Conservation (phyloP, 306 rosid genomes). For the Quercus ilex region DNA sequence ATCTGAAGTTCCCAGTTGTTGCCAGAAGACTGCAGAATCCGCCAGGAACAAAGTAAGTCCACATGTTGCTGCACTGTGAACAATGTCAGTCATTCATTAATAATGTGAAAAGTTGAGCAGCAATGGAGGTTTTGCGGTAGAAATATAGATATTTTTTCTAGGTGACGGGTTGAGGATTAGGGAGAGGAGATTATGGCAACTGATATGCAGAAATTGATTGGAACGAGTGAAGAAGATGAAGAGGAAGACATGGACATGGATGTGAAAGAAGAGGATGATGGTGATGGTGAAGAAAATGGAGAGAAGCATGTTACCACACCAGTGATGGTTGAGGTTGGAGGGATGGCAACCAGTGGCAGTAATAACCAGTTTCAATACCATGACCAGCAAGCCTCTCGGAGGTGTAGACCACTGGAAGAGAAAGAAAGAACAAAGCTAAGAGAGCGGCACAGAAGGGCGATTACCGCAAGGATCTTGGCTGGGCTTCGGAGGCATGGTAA, state of each 20-base stretch:
- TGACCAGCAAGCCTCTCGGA: conserved; percentile 60
- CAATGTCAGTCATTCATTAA: neutral
- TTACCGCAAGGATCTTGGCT: conserved; percentile 94
- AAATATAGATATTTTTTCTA: conserved; percentile 16
- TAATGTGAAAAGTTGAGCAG: neutral
- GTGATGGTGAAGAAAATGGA: conserved; percentile 52
- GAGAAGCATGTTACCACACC: conserved; percentile 36
- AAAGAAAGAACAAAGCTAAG: conserved; percentile 96
- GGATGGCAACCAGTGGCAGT: conserved; percentile 43
- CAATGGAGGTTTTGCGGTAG: conserved; percentile 8
- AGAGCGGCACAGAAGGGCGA: conserved; percentile 97
- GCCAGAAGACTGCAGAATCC: neutral
- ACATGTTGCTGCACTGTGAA: neutral
- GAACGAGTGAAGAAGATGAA: conserved; percentile 82
- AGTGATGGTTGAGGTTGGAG: conserved; percentile 61
- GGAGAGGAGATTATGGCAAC: conserved; percentile 60
- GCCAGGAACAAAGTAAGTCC: neutral
- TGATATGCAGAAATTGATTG: conserved; percentile 72
- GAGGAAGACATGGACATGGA: conserved; percentile 91
- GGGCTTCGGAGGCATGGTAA: conserved; percentile 97
- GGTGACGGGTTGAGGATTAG: conserved; percentile 20
- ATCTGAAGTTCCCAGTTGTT: conserved; percentile 8
- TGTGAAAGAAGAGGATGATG: conserved; percentile 82
- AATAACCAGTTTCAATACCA: conserved; percentile 59
- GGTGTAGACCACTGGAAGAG: conserved; percentile 92